Conservation (phyloP, 768 basidiomycete genomes). For the Suillus subaureus region DNA sequence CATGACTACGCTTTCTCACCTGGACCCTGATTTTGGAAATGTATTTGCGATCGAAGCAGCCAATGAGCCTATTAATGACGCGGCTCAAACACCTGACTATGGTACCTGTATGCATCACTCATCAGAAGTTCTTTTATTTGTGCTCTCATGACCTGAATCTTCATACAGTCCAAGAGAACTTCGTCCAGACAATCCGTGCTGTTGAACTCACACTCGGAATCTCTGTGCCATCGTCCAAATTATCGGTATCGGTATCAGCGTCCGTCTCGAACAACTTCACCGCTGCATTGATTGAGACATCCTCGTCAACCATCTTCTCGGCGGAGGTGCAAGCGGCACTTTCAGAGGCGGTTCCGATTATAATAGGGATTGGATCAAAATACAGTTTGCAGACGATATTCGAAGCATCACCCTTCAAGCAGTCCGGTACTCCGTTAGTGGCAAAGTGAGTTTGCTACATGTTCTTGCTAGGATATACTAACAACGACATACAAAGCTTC, state of each 20-base stretch:
- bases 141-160: slow-evolving; percentile 1
- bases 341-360: slow-evolving; percentile 38
- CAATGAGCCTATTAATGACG: slow-evolving; percentile 80
- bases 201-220: slow-evolving; percentile 67
- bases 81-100: slow-evolving; percentile 63
- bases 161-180: slow-evolving; percentile 63
- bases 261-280: slow-evolving; percentile 37
- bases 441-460: slow-evolving; percentile 37
- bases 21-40: slow-evolving; percentile 63
- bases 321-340: slow-evolving; percentile 36
- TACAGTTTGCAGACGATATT: slow-evolving; percentile 26
- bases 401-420: slow-evolving; percentile 22
- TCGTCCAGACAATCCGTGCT: slow-evolving; percentile 66
- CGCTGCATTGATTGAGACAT: slow-evolving; percentile 30
- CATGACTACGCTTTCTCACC: slow-evolving; percentile 72
- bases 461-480: background rate
- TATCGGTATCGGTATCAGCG: slow-evolving; percentile 6
- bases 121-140: slow-evolving; percentile 1
- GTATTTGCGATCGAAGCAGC: slow-evolving; percentile 76
- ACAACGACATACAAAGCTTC: slow-evolving; percentile 48
- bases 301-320: slow-evolving; percentile 24
- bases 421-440: slow-evolving; percentile 29
- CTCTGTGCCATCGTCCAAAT: slow-evolving; percentile 23
- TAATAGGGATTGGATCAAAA: slow-evolving; percentile 30
- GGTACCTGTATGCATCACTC: slow-evolving; percentile 57